A percentile compares a stretch with the other conserved stretches of the same genome.
These are phyloP conservation scores for Chalciporus sp. DNA, from an alignment of 1,284 basidiomycete species.

Conservation along the genomic window DNA sequence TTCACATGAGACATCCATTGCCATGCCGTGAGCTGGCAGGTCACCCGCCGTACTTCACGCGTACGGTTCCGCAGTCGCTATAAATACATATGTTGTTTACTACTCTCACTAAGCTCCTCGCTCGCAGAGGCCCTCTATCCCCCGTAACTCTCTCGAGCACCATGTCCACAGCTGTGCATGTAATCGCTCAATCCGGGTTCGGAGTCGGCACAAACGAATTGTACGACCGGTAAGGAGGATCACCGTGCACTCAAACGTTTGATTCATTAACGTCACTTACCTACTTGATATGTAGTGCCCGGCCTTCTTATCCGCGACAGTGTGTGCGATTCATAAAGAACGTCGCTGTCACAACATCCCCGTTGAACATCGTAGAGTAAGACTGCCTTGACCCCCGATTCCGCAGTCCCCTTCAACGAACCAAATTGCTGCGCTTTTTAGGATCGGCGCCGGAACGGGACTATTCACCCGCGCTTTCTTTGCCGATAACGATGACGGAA, in stretches of 20 bases:
- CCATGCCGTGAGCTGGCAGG: no score
- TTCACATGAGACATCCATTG: no score
- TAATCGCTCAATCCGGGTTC: constrained; percentile 66
- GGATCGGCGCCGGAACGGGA: constrained; percentile 75
- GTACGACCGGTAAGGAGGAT: constrained; percentile 74
- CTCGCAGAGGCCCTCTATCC: neutral
- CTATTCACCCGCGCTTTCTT: constrained; percentile 79
- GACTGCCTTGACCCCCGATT: constrained; percentile 23
- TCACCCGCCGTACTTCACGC: no score
- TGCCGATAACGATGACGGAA: constrained; percentile 57
- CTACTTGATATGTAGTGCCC: constrained; percentile 43
- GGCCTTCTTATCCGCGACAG: constrained; percentile 69
- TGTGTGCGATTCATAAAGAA: constrained; percentile 59
- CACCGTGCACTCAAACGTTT: no score
- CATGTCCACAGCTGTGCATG: constrained; percentile 45
- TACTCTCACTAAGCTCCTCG: no score
- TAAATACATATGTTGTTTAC: no score
- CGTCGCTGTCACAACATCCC: constrained; percentile 36
- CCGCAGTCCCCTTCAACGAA: neutral
- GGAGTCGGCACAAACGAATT: constrained; percentile 71
- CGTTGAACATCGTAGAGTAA: constrained; percentile 71
- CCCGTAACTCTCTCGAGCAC: neutral
- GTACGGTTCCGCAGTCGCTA: neutral
- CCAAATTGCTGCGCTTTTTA: constrained; percentile 25
- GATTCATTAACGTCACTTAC: no score